Base-by-base conservation (phyloP, 2,329 filamentous ascomycete species). In the Dothideomycetes sp. region DNA sequence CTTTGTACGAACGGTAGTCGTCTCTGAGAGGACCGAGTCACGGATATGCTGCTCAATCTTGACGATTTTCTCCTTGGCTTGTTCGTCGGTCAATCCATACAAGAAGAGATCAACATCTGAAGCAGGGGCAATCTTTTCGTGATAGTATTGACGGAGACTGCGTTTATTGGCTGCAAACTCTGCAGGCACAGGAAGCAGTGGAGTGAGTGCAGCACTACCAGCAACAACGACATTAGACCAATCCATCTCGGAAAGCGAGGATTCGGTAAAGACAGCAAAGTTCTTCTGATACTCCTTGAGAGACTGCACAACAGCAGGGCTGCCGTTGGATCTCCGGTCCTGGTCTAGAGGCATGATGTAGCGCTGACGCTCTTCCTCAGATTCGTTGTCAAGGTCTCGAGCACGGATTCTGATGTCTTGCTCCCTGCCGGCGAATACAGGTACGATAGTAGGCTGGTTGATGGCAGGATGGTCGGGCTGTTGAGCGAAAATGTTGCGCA, bases 31-130 rank as follows among this genome's bases (percentile, higher is more conserved):
- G 39, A 93, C 80, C 3, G 82, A 78, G 60, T 91, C 82, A 31
- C 76, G 77, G 49, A 94, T 72, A n/a, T 69, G 71, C 16, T 69
- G 64, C 58, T 94, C 86, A 45, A 94, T 89, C 49, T 84, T 69
- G 55, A 82, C 81, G 61, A 93, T 91, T 67, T 93, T 91, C 53
- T 86, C 78, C 13, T 87, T 67, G 1, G 83, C 85, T 55, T 88
- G 67, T 33, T 86, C 76, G 51, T 91, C 83, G 7, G 71, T 79
- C 47, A 93, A 68, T 0, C 80, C 85, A 52, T 91, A 89, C 20
- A 94, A 63, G 56, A 94, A 94, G 2, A 94, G 69, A 57, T 93
- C 86, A 8, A 94, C 82, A 58, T 94, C 86, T 4, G 84, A 89
- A 1, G 85, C 84, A 0, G 85, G 85, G 9, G 82, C 83, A 47